Evolutionary conservation across 768 basidiomycete species (phyloP), one percentile per base, ranked within the genome.

Genomic region (Pulveroboletus frians): DNA sequence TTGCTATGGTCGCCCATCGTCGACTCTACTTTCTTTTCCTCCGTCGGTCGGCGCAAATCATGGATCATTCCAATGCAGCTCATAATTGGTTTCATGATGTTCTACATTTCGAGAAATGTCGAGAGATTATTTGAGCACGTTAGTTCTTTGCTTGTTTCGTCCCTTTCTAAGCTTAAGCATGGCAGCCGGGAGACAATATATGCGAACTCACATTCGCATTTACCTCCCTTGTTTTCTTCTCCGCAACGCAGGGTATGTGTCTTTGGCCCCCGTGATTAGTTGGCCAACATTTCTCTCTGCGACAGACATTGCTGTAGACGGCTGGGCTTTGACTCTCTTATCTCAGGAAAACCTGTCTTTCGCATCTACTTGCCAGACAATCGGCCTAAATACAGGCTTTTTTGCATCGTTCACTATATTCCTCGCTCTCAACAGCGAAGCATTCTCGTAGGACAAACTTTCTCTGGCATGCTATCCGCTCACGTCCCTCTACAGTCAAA

Each of bases 61-160:
- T 99, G 96, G 96, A 98, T 99, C 57, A 85, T 98, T 53, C 96
- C 96, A 38, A 96, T 99, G 78, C 96, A 99, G 66, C 65, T 84
- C 29, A 81, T 92, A 55, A 88, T 97, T 43, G 96, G 92, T 36
- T 74, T 79, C 36, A 71, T 92, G 51, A 89, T 91, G 87, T 60
- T 89, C 32, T 84, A 82, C 59, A 83, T 91, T 52, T 87, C 88
- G 5, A 64, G 79, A 47, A 81, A 86, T 57, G 84, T 85, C 7
- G 77, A 92, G 60, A 78, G 77, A 55, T 72, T 94, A 55, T 77
- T 96, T 68, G 81, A 87, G 49, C 79, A 88, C 60, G 93, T 94
- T 60, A 56, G 71, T 61, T 21, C 45, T 38, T 43, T 15, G 43
- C 23, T 26, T 30, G 18, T 37, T 31, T 17, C 47, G 14, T 18